Evolutionary conservation across 1,139 yeast genomes (phyloP).

Genomic region (Hanseniaspora uvarum): DNA sequence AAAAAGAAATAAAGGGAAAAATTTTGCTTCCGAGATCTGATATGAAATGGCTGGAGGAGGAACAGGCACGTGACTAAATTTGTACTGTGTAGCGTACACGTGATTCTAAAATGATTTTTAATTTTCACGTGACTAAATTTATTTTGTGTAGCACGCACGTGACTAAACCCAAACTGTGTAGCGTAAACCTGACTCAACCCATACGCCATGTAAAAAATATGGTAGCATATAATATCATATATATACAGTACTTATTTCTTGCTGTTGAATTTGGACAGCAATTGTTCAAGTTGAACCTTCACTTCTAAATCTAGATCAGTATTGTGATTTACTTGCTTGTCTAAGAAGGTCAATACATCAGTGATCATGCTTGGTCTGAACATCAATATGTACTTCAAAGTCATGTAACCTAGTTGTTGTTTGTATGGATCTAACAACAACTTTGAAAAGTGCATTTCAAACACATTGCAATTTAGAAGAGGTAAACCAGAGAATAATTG

Average conservation of each 20-base stretch:
- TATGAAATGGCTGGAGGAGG: no score
- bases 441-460: conserved; percentile 50
- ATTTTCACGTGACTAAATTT: no score
- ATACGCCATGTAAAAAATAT: no score
- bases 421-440: conserved; percentile 81
- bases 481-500: conserved; percentile 83
- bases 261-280: conserved; percentile 40
- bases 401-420: conserved; percentile 65
- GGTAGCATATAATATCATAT: neutral
- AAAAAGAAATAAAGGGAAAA: no score
- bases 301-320: conserved; percentile 37
- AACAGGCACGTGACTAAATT: no score
- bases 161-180: no score
- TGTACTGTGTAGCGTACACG: no score
- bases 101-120: no score
- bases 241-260: neutral
- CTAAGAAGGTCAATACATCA: conserved; percentile 55
- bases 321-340: conserved; percentile 29
- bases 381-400: conserved; percentile 73
- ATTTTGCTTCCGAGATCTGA: no score
- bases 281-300: conserved; percentile 44
- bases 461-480: conserved; percentile 49
- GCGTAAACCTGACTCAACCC: no score
- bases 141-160: no score
- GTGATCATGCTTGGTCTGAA: conserved; percentile 76